A percentile compares a stretch with the other conserved stretches of the same genome.
These are phyloP conservation scores for Tulasnella sp. DNA, from an alignment of 768 basidiomycete genomes.

Conservation along the genomic window DNA sequence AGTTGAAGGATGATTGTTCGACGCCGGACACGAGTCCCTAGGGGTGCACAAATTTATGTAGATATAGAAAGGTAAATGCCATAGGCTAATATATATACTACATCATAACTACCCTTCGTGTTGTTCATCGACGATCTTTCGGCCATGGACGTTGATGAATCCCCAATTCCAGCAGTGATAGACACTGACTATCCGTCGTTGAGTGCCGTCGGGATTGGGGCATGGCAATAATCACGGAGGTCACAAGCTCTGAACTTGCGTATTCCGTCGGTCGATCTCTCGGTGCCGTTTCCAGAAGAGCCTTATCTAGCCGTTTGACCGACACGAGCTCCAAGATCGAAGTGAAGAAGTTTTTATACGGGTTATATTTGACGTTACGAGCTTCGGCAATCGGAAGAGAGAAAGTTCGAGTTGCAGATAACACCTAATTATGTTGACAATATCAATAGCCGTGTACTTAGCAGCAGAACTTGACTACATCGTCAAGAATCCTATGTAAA, in stretches of 20 bases:
- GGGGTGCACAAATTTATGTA: neutral
- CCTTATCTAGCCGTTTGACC: neutral
- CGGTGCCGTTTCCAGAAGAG: neutral
- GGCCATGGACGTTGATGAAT: neutral
- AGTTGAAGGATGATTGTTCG: neutral
- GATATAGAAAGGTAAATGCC: neutral
- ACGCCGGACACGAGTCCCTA: neutral
- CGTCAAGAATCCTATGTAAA: too few relatives aligned
- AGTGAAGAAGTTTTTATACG: neutral
- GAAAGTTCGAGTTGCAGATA: neutral
- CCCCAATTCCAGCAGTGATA: neutral
- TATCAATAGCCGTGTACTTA: too few relatives aligned
- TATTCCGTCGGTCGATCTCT: neutral
- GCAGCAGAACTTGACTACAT: too few relatives aligned
- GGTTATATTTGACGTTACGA: neutral
- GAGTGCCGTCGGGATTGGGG: neutral
- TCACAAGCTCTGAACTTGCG: neutral
- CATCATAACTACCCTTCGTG: neutral
- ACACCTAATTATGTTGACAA: neutral
- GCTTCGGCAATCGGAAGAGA: neutral
- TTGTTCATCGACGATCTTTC: neutral
- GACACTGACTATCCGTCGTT: neutral
- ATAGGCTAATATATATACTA: neutral
- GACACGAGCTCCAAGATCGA: neutral
- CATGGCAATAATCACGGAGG: neutral